Percentiles rank a stretch among this genome's conserved stretches.
phyloP scores from a whole-genome alignment of 768 basidiomycete genomes.

The Boletus sp. region DNA sequence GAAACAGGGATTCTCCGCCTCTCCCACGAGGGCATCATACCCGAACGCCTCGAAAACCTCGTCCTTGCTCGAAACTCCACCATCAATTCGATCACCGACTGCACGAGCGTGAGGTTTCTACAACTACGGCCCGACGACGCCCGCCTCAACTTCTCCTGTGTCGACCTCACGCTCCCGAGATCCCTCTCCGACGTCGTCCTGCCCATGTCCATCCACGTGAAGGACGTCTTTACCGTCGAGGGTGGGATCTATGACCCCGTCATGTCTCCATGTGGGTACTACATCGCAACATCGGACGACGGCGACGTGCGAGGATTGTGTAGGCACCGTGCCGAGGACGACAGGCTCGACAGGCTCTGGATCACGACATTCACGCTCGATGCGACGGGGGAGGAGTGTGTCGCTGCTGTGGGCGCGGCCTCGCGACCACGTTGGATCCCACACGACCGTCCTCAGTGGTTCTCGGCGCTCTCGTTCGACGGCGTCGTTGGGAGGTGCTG shows the following conservation, averaged over 20 bases:
- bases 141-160: background rate
- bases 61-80: constrained; percentile 5
- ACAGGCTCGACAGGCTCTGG: no score
- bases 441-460: background rate
- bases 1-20: constrained; percentile 1
- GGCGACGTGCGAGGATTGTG: constrained; percentile 4
- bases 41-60: background rate
- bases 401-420: background rate
- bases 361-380: constrained; percentile 9
- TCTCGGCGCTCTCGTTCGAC: background rate
- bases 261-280: background rate
- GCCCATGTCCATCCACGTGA: background rate
- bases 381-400: background rate
- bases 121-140: background rate
- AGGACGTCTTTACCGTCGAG: background rate
- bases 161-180: background rate
- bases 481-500: constrained; percentile 1
- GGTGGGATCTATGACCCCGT: background rate
- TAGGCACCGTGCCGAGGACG: background rate
- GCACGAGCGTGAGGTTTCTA: background rate
- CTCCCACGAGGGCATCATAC: background rate
- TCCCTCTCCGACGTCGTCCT: background rate
- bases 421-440: background rate
- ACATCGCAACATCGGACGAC: constrained; percentile 2
- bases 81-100: background rate